Percentiles rank a stretch among this genome's conserved stretches.
These are phyloP conservation scores for Aureobasidium musti DNA, from an alignment of 2,329 filamentous ascomycete genomes.

Conservation along the genomic window DNA sequence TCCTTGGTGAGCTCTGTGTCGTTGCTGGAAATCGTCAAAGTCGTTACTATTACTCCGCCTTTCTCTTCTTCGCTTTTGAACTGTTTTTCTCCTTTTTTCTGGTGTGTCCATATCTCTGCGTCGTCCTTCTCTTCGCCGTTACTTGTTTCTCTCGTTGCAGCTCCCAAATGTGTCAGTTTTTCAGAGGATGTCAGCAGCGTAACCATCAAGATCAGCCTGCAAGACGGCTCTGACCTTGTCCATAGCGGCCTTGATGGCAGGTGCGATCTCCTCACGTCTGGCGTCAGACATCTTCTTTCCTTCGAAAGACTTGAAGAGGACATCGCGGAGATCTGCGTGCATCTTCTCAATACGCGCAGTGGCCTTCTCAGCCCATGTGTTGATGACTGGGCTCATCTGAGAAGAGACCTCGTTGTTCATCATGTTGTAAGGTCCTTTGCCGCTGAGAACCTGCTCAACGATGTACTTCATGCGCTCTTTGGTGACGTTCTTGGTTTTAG, in stretches of 20 bases:
- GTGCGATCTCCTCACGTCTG: slow-evolving; percentile 7
- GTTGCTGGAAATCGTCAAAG: background rate
- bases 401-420: background rate
- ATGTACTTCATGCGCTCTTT: slow-evolving; percentile 6
- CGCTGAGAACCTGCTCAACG: background rate
- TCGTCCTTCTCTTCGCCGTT: background rate
- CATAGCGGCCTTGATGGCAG: background rate
- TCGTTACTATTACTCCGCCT: slow-evolving; percentile 2
- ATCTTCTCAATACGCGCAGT: background rate
- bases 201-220: background rate
- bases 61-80: background rate
- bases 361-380: background rate
- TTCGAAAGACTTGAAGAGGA: slow-evolving; percentile 11
- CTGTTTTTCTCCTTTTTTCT: slow-evolving; percentile 10
- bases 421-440: background rate
- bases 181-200: background rate
- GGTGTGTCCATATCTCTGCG: background rate
- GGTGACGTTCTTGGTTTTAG: background rate
- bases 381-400: background rate
- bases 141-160: background rate
- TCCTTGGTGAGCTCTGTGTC: background rate
- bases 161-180: background rate
- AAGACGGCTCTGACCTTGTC: background rate
- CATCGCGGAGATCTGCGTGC: background rate
- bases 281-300: slow-evolving; percentile 13